These are phyloP conservation scores for Elongisporangium prolatum DNA, from an alignment of 352 stramenopile genomes.

Conservation along the genomic window DNA sequence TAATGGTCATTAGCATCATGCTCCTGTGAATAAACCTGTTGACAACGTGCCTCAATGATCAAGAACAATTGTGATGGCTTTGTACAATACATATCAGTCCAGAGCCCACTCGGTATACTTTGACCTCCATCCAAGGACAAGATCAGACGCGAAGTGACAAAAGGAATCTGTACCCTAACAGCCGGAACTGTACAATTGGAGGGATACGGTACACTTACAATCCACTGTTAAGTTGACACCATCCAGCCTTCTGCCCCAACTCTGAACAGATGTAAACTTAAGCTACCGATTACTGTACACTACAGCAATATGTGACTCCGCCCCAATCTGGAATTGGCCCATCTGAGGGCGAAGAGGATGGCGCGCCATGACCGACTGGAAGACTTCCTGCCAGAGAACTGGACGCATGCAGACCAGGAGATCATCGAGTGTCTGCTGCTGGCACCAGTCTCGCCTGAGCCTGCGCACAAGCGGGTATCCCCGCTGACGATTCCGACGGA, in stretches of 20 bases:
- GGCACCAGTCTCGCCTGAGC: not conserved
- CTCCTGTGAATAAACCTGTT: not conserved
- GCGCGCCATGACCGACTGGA: not conserved
- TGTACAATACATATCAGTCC: not conserved
- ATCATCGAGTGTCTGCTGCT: constrained; percentile 45
- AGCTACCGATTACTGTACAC: not conserved
- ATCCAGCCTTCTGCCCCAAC: not conserved
- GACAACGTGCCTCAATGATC: not conserved
- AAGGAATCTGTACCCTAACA: not conserved
- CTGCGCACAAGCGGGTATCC: not conserved
- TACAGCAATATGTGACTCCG: not conserved
- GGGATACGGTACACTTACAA: too few relatives aligned
- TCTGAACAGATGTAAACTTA: not conserved
- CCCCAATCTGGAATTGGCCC: not conserved
- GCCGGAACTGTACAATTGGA: not conserved
- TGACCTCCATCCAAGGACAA: not conserved
- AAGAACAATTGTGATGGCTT: not conserved
- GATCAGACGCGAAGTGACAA: not conserved
- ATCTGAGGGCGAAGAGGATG: not conserved
- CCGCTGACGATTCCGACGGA: not conserved
- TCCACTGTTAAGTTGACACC: not conserved
- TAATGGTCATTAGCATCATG: not conserved
- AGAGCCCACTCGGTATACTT: not conserved
- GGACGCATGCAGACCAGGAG: constrained; percentile 36
- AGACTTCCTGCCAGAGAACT: constrained; percentile 28